These are phyloP conservation scores for Aureobasidium namibiae DNA, from an alignment of 2,329 filamentous ascomycete genomes.

Conservation along the genomic window DNA sequence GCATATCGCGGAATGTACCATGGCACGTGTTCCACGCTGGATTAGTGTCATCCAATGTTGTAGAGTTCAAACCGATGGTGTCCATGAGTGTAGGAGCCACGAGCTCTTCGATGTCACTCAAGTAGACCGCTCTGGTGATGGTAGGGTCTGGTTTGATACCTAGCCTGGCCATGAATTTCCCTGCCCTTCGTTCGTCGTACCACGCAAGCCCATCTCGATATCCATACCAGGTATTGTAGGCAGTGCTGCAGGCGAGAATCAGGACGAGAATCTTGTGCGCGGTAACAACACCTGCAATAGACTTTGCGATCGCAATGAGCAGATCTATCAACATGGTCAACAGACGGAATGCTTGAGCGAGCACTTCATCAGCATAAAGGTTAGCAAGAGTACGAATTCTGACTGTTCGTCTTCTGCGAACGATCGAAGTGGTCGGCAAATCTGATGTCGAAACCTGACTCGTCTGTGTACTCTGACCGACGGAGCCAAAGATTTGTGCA, in stretches of 20 bases:
- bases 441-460: conserved; percentile 32
- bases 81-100: conserved; percentile 26
- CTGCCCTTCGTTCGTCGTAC: conserved; percentile 78
- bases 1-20: conserved; percentile 24
- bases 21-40: conserved; percentile 20
- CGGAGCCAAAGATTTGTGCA: conserved; percentile 68
- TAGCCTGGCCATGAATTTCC: conserved; percentile 70
- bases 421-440: conserved; percentile 10
- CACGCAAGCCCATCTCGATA: conserved; percentile 66
- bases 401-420: conserved; percentile 1
- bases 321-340: conserved; percentile 33
- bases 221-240: conserved; percentile 68
- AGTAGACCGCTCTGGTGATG: conserved; percentile 80
- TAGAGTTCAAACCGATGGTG: neutral
- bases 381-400: conserved; percentile 18
- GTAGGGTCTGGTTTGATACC: conserved; percentile 70
- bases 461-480: conserved; percentile 60
- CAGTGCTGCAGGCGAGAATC: conserved; percentile 58
- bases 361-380: conserved; percentile 24
- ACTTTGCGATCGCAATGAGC: conserved; percentile 28
- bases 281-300: conserved; percentile 22
- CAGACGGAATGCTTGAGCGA: conserved; percentile 20
- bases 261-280: conserved; percentile 68
- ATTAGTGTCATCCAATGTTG: conserved; percentile 18
- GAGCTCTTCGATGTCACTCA: conserved; percentile 67